These are phyloP conservation scores for Phytophthora rubi DNA, from an alignment of 352 stramenopile species.

Conservation along the genomic window DNA sequence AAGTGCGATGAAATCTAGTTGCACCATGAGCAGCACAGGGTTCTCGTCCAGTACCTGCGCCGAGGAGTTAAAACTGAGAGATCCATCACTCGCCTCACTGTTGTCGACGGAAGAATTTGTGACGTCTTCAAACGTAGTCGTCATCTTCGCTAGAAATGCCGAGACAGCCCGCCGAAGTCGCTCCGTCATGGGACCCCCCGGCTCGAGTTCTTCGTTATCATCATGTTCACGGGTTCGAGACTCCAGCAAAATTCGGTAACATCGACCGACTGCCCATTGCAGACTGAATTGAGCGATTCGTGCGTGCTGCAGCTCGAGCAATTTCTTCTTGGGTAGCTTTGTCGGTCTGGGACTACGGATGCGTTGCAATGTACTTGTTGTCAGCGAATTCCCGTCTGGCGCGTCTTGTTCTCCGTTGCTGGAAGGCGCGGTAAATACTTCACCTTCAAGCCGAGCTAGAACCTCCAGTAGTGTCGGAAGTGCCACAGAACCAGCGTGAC, in stretches of 20 bases:
- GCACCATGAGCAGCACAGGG: conserved; percentile 61
- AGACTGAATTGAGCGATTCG: conserved; percentile 40
- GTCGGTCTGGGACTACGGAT: conserved; percentile 13
- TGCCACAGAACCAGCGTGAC: conserved; percentile 43
- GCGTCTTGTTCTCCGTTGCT: conserved; percentile 21
- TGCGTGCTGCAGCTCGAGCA: conserved; percentile 33
- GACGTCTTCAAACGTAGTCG: conserved; percentile 23
- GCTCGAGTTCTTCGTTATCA: conserved; percentile 17
- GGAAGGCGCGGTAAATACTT: conserved; percentile 45
- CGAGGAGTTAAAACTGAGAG: conserved; percentile 11
- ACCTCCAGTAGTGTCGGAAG: conserved; percentile 56
- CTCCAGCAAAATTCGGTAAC: conserved; percentile 62
- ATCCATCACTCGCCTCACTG: conserved; percentile 17
- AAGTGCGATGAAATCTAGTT: conserved; percentile 66
- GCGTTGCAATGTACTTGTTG: conserved; percentile 13
- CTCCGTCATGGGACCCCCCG: conserved; percentile 9
- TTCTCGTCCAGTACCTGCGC: conserved; percentile 14
- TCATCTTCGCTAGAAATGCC: conserved; percentile 40
- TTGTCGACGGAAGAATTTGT: conserved; percentile 1
- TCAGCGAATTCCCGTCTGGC: not conserved
- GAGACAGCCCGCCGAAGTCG: conserved; percentile 27
- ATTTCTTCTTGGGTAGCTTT: conserved; percentile 27
- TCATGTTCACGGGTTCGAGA: conserved; percentile 8
- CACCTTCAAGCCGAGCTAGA: conserved; percentile 56
- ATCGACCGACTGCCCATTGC: conserved; percentile 66